A percentile compares a stretch with the other conserved stretches of the same genome.
phyloP scores from a whole-genome alignment of 768 basidiomycete genomes.

The Lactifluus rugatus region DNA sequence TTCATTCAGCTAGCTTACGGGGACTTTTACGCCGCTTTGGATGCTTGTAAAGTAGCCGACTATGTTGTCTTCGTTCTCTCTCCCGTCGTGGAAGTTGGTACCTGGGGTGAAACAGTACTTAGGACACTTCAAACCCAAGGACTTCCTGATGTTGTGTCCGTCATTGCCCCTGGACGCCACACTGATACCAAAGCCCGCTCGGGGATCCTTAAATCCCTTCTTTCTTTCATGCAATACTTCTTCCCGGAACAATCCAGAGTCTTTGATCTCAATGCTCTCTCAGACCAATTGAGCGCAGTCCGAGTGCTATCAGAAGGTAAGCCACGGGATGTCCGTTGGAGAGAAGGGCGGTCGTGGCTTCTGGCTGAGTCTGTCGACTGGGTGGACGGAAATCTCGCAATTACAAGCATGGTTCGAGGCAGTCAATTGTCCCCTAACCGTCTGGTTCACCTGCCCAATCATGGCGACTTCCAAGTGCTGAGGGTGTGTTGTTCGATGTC shows the following conservation, averaged over 20 bases:
- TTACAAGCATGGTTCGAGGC: slow-evolving; percentile 85
- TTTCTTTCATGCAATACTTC: slow-evolving; percentile 94
- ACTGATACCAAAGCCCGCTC: slow-evolving; percentile 54
- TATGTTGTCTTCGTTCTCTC: slow-evolving; percentile 85
- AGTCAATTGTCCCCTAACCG: slow-evolving; percentile 67
- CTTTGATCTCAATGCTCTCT: slow-evolving; percentile 53
- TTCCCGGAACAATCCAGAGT: slow-evolving; percentile 72
- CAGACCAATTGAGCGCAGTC: slow-evolving; percentile 64
- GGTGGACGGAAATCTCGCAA: slow-evolving; percentile 55
- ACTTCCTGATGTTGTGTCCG: slow-evolving; percentile 72
- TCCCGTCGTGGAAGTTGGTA: slow-evolving; percentile 68
- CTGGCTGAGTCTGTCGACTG: slow-evolving; percentile 57
- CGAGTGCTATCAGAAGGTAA: slow-evolving; percentile 78
- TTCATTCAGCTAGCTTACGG: slow-evolving; percentile 71
- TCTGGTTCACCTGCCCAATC: slow-evolving; percentile 77
- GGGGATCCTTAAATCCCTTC: slow-evolving; percentile 72
- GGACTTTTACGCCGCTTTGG: slow-evolving; percentile 66
- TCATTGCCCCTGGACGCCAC: slow-evolving; percentile 46
- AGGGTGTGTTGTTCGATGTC: slow-evolving; percentile 40
- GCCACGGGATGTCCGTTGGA: slow-evolving; percentile 71
- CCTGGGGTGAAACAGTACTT: slow-evolving; percentile 80
- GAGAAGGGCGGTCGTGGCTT: slow-evolving; percentile 70
- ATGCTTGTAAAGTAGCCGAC: slow-evolving; percentile 81
- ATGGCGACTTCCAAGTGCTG: slow-evolving; percentile 79
- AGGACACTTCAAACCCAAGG: slow-evolving; percentile 87